Base-by-base conservation (phyloP, 1,284 basidiomycete species). In the Leccinum huronense region DNA sequence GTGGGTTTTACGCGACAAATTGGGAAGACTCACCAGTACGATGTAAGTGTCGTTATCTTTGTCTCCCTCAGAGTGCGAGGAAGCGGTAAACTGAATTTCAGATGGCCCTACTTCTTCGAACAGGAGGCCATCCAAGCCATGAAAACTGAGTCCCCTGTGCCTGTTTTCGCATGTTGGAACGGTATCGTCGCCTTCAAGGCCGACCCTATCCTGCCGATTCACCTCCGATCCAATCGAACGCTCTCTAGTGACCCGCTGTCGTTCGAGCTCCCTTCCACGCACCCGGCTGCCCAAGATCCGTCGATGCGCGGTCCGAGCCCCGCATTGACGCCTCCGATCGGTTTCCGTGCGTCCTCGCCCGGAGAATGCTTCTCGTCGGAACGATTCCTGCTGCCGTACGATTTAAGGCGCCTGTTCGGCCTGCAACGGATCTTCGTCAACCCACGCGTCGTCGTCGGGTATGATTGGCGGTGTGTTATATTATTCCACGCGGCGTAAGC, bases 121-220 rank as follows among this genome's bases (percentile, higher is more conserved):
- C 61, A 68, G 63, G 53, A 72, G 68, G 69, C 72, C 67, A 66
- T 72, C 71, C 59, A 71, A 66, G 73, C 79, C 16, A 75, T 81
- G 63, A 73, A 73, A 62, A 63, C 65, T 34, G 80, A 80, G 34
- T 74, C 78, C 38, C 80, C 82, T 1, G 80, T 83, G 19, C 78
- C 80, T 8, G 83, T 85, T 3, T 81, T 83, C 60, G 71, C 81
- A 1, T 86, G 85, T 74, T 86, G 86, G 86, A 87, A 87, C 71
- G 86, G 86, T 30, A 82, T 84, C 63, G 79, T 81, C 55, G 82
- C 78, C 0, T 82, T 86, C 68, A 68, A 72, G 19, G 79, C 84
- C 0, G 80, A 79, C 56, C 81, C 83, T 38, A 72, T 84, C 63
- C 72, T 82, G 34, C 79, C 77, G 3, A 67, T 78, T 19, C 65